Evolutionary conservation across 1,284 basidiomycete genomes (phyloP), one percentile per base, ranked within the genome.

Genomic region (Abortiporus biennis): DNA sequence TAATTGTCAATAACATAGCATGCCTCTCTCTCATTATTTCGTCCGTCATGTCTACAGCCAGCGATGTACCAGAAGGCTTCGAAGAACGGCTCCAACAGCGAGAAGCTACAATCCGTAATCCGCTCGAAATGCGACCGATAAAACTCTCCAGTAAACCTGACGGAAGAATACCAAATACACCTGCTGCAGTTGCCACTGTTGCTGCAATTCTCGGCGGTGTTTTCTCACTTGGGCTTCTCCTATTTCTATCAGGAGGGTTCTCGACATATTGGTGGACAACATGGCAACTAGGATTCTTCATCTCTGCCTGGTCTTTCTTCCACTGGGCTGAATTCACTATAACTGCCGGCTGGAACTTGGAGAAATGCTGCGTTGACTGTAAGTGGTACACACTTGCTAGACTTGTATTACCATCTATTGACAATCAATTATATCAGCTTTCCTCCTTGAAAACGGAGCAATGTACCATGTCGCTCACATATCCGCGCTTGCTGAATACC

Each of bases 261-360:
- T 40, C 52, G 11, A 51, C 49, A 3, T 61, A 62, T 25, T 85
- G 79, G 71, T 88, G 86, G 78, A 63, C 76, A 0, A 85, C 80
- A 16, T 79, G 80, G 38, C 86, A 87, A 58, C 69, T 95, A 1
- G 89, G 86, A 0, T 80, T 90, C 60, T 97, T 92, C 61, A 50
- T 87, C 30, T 78, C 83, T 20, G 72, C 83, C 1, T 91, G 89
- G 85, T 73, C 86, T 1, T 65, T 72, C 25, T 99, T 99, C 59
- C 96, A 99, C 58, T 86, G 93, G 77, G 80, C 79, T 29, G 96
- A 99, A 62, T 99, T 95, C 59, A 85, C 85, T 40, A 92, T 95
- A 5, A 98, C 96, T 3, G 93, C 94, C 1, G 88, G 89, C 15
- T 99, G 91, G 87, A 99, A 99, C 62, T 67, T 85, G 30, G 85